phyloP scores from a whole-genome alignment of 2,329 filamentous ascomycete genomes.

The Huntiella moniliformis region DNA sequence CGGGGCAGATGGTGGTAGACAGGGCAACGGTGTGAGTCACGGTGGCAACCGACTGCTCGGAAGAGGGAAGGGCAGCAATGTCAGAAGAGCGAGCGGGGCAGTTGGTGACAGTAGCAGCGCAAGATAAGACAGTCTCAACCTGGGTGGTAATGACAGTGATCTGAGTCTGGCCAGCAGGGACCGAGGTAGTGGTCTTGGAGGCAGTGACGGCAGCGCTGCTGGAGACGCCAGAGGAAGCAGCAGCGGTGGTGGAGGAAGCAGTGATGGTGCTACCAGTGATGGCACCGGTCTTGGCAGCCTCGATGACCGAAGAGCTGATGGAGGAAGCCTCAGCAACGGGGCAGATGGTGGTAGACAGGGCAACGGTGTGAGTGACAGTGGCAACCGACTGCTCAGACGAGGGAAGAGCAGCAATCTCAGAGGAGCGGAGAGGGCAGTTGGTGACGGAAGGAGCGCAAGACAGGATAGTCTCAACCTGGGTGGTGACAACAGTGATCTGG shows the following conservation, averaged over 20 bases:
- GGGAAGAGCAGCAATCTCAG: constrained; percentile 19
- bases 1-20: constrained; percentile 27
- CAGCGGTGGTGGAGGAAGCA: constrained; percentile 19
- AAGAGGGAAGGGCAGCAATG: constrained; percentile 20
- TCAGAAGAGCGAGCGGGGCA: constrained; percentile 23
- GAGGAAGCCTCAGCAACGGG: constrained; percentile 24
- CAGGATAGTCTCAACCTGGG: constrained; percentile 6
- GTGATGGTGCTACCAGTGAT: constrained; percentile 22
- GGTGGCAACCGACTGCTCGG: constrained; percentile 13
- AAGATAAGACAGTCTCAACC: constrained; percentile 5
- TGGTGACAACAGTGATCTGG: constrained; percentile 26
- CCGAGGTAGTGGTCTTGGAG: constrained; percentile 4
- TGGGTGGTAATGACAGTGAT: constrained; percentile 24
- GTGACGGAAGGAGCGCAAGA: constrained; percentile 28
- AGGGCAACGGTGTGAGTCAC: constrained; percentile 18
- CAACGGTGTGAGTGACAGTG: constrained; percentile 22
- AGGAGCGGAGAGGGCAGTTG: constrained; percentile 27
- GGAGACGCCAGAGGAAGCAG: constrained; percentile 17
- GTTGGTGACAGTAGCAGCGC: constrained; percentile 33
- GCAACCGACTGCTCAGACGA: constrained; percentile 19
- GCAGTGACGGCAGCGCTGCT: constrained; percentile 13
- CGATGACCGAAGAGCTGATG: constrained; percentile 24
- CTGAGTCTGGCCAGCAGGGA: constrained; percentile 18
- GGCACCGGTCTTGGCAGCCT: constrained; percentile 19
- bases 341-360: constrained; percentile 26